Conservation (phyloP, 805 yeast genomes). For the Metschnikowia cubensis region DNA sequence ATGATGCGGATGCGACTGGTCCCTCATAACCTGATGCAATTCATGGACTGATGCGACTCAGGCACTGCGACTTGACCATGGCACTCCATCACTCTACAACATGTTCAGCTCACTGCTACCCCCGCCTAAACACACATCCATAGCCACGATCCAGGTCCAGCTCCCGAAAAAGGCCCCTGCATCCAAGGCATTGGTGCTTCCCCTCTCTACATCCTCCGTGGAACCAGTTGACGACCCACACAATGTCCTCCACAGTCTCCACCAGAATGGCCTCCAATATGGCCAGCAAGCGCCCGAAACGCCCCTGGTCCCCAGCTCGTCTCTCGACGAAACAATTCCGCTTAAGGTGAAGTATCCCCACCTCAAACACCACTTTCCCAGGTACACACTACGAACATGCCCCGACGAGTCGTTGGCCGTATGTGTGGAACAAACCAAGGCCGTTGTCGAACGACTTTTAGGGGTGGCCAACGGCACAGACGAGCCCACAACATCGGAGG, state of each 20-base stretch:
- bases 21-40: neutral
- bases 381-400: slow-evolving; percentile 33
- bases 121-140: slow-evolving; percentile 26
- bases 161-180: slow-evolving; percentile 7
- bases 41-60: neutral
- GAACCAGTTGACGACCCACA: slow-evolving; percentile 46
- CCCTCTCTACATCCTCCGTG: slow-evolving; percentile 15
- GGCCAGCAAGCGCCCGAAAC: slow-evolving; percentile 25
- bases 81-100: neutral
- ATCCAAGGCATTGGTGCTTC: slow-evolving; percentile 6
- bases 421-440: slow-evolving; percentile 53
- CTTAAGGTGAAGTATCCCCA: slow-evolving; percentile 41
- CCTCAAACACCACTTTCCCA: slow-evolving; percentile 38
- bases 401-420: slow-evolving; percentile 43
- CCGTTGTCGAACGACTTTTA: slow-evolving; percentile 50
- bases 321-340: slow-evolving; percentile 53
- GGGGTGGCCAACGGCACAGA: slow-evolving; percentile 28
- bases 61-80: neutral
- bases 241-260: slow-evolving; percentile 1
- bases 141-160: slow-evolving; percentile 12
- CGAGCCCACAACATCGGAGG: slow-evolving; percentile 15
- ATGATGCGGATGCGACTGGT: no score
- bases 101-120: slow-evolving; percentile 38
- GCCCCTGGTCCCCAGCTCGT: slow-evolving; percentile 3
- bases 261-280: slow-evolving; percentile 49